Conservation (phyloP, 495 filamentous ascomycete genomes). For the Neurospora sp. region DNA sequence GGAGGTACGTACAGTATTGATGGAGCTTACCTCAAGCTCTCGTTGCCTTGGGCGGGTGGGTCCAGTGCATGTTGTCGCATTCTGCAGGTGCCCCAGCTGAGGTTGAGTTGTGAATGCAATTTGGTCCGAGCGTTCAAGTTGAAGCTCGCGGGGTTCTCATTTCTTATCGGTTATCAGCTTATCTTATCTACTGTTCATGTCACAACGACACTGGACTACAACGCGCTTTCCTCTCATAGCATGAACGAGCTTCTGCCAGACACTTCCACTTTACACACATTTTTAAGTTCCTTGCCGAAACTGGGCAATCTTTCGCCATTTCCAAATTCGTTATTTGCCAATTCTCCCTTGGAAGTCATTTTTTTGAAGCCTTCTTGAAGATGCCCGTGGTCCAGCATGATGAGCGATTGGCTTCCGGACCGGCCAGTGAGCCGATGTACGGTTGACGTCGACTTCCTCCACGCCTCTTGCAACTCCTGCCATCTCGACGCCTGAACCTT, state of each 20-base stretch:
- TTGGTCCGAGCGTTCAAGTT: background rate
- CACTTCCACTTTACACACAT: background rate
- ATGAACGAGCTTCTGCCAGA: background rate
- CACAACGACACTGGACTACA: background rate
- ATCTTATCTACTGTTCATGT: background rate
- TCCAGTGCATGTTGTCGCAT: background rate
- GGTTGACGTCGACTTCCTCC: background rate
- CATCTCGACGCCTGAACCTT: background rate
- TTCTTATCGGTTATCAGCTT: background rate
- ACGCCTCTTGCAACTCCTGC: background rate
- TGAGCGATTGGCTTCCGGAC: background rate
- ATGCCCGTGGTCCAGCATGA: background rate
- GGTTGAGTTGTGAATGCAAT: background rate
- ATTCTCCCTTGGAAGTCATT: background rate
- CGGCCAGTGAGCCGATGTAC: background rate
- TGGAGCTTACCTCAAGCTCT: constrained; percentile 14
- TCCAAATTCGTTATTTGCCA: background rate
- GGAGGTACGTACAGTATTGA: background rate
- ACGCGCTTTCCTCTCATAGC: background rate
- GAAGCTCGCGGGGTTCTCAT: background rate
- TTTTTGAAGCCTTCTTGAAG: background rate
- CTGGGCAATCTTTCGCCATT: background rate
- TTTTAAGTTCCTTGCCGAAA: background rate
- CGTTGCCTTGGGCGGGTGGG: constrained; percentile 9
- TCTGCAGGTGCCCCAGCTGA: background rate